Conservation (phyloP, 139 green algal genomes). For the Ettlia oleoabundans region DNA sequence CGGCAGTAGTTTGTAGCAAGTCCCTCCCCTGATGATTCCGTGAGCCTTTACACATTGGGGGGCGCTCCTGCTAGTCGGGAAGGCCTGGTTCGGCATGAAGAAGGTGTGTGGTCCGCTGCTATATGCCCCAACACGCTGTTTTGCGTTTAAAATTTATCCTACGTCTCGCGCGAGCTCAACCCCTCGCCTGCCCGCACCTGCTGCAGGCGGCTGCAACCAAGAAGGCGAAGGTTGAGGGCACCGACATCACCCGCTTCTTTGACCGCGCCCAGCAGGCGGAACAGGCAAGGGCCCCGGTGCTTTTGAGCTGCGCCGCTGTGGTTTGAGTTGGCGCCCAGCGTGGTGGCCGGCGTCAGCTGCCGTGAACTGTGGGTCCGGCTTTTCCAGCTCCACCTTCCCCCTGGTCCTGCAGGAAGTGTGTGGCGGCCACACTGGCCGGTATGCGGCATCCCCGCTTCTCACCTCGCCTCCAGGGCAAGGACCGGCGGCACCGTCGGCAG, state of each 20-base stretch:
- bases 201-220: not conserved
- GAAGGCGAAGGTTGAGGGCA: not conserved
- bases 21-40: too few relatives aligned
- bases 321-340: not conserved
- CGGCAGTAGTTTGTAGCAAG: too few relatives aligned
- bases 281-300: too few relatives aligned
- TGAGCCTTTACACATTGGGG: too few relatives aligned
- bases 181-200: not conserved
- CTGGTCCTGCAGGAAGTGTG: not conserved
- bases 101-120: too few relatives aligned
- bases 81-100: too few relatives aligned
- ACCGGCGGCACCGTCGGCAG: too few relatives aligned
- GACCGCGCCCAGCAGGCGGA: not conserved
- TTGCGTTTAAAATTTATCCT: too few relatives aligned
- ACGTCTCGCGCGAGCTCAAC: too few relatives aligned
- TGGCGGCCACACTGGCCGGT: not conserved
- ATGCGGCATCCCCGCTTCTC: not conserved
- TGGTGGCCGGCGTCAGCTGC: not conserved
- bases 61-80: too few relatives aligned
- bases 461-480: not conserved
- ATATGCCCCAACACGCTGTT: too few relatives aligned
- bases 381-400: not conserved
- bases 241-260: conserved; percentile 14
- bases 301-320: not conserved
- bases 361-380: not conserved